Base-by-base conservation (phyloP, 2,329 filamentous ascomycete species). In the Fusarium poae region DNA sequence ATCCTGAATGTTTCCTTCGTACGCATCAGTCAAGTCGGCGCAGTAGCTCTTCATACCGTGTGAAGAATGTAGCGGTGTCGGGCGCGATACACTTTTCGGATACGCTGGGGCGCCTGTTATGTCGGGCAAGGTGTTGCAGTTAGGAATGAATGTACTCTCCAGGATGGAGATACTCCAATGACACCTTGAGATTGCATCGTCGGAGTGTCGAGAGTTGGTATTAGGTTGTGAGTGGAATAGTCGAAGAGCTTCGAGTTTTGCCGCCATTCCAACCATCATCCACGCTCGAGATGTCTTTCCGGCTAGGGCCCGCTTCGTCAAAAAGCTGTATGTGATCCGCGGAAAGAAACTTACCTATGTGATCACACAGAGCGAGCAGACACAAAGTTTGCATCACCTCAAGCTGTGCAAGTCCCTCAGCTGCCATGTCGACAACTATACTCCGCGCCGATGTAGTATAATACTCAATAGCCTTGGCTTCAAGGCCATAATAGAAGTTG, bases 201-300 rank as follows among this genome's bases (percentile, higher is more conserved):
- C 61, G 0, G 32, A 51, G 0, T 51, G 45, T 5, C 34, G 45
- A 0, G 56, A 18, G 9, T 30, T 44, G 2, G 34, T 7, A 1
- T 32, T 29, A 2, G 6, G 8, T 1, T 46, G 44, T 8, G 52
- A 16, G 9, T 50, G 39, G 1, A 51, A 65, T 0, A 72, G 27
- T 4, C 70, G 65, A n/a, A 69, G 46, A 0, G 70, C 63, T 13
- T 74, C 64, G 0, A 74, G 44, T 30, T 73, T 70, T 2, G 67
- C 65, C 6, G 56, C 65, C 21, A 68, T 70, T 0, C 71, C 71
- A 1, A 74, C 67, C 35, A 71, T 71, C 72, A 74, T 74, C 72
- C 72, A 74, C 3, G 72, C 68, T 6, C 71, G 65, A 0, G 57
- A 44, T 5, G 60, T 7, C 7, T 72, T 67, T 0, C 71, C 70